A percentile compares a stretch with the other conserved stretches of the same genome.
Conservation (phyloP, 2,329 filamentous ascomycete genomes). For the Aurifilum marmelostoma region DNA sequence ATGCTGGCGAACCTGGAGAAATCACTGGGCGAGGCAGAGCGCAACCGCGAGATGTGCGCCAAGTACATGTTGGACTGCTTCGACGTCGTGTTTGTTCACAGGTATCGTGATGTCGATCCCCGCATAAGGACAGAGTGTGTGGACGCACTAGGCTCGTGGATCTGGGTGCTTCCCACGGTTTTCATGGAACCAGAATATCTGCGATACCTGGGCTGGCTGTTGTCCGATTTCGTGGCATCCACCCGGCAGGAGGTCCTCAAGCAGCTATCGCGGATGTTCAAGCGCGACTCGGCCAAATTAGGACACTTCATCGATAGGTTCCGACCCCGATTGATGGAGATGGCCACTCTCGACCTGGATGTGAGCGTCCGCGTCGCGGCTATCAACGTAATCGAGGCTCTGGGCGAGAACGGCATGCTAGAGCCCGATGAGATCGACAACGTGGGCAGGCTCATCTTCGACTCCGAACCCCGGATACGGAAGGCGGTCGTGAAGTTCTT, state of each 20-base stretch:
- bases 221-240: constrained; percentile 76
- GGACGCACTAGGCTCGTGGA: constrained; percentile 85
- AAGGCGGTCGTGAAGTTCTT: constrained; percentile 93
- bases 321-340: constrained; percentile 83
- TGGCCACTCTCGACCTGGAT: constrained; percentile 86
- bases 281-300: constrained; percentile 78
- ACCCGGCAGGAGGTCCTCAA: constrained; percentile 85
- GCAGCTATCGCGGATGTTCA: constrained; percentile 80
- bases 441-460: constrained; percentile 86
- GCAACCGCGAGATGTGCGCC: constrained; percentile 71
- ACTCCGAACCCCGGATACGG: constrained; percentile 80
- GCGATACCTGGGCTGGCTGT: constrained; percentile 92
- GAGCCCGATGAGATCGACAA: constrained; percentile 91
- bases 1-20: constrained; percentile 74
- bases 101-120: constrained; percentile 91
- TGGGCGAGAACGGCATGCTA: constrained; percentile 82
- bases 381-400: constrained; percentile 78
- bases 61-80: constrained; percentile 82
- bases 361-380: constrained; percentile 76
- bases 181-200: constrained; percentile 92
- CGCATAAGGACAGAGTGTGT: constrained; percentile 89
- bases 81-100: constrained; percentile 90
- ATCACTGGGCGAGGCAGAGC: constrained; percentile 70
- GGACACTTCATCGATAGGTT: constrained; percentile 95
- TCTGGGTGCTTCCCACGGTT: constrained; percentile 77